Evolutionary conservation across 2,329 filamentous ascomycete species (phyloP).

Genomic region (Penicillium sp.): DNA sequence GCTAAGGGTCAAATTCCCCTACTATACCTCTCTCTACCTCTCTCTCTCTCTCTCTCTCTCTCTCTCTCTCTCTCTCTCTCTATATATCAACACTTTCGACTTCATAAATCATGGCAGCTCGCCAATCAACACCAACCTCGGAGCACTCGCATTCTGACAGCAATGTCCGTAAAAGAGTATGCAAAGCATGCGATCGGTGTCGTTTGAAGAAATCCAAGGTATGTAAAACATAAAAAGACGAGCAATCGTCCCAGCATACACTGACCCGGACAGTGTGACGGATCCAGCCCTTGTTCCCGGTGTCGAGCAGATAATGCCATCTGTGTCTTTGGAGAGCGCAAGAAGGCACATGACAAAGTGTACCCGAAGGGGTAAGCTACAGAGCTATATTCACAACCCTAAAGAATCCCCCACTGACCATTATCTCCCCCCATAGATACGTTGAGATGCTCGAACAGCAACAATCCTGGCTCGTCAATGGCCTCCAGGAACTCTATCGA

Average conservation of each 20-base stretch:
- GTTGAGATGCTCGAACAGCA: constrained; percentile 68
- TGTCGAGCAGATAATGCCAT: constrained; percentile 65
- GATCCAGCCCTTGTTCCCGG: constrained; percentile 59
- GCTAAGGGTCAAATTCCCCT: constrained; percentile 13
- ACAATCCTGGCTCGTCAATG: constrained; percentile 61
- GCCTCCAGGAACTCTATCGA: constrained; percentile 61
- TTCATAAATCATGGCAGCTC: constrained; percentile 37
- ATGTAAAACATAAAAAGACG: constrained; percentile 22
- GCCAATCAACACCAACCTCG: constrained; percentile 42
- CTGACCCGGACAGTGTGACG: constrained; percentile 54
- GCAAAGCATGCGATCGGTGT: constrained; percentile 67
- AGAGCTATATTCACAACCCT: not conserved
- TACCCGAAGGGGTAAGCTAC: constrained; percentile 64
- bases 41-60: too few relatives aligned
- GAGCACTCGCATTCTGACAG: constrained; percentile 46
- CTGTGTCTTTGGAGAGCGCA: constrained; percentile 65
- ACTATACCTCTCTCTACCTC: not conserved
- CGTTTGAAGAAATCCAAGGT: constrained; percentile 67
- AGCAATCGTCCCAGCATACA: constrained; percentile 19
- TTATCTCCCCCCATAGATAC: constrained; percentile 46
- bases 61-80: not conserved
- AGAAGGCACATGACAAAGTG: constrained; percentile 66
- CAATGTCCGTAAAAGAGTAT: constrained; percentile 60
- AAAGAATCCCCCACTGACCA: constrained; percentile 9
- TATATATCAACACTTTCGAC: not conserved